Base-by-base conservation (phyloP, 257 asterid genomes). In the Solanum habrochaites region DNA sequence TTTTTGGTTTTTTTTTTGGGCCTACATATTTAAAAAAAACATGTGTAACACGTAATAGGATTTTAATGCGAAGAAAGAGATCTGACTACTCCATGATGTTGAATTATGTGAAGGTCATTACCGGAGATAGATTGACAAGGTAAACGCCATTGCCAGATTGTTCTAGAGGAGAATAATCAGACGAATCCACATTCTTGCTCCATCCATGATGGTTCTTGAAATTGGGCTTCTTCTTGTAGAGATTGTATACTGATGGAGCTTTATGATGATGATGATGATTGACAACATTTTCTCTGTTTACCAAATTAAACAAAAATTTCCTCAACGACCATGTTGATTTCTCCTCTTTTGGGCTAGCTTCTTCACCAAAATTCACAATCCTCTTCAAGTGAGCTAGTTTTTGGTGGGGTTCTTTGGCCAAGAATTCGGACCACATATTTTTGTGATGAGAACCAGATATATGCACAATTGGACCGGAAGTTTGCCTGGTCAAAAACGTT, bases 111-210 rank as follows among this genome's bases (percentile, higher is more conserved):
- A 16, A 25, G 49, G 7, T 37, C 47, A 20, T 83, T 93, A 94
- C 99, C 88, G 96, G 95, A 0, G 95, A 90, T 69, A 97, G 98
- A 88, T 94, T 91, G 89, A 94, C 98, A 2, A 94, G 92, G 82
- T 91, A 97, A 82, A 94, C 86, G 31, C 98, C 95, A 11, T 92
- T 52, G 80, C 92, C 93, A 0, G 95, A 93, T 8, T 90, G 88
- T 12, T 58, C 37, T 12, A 96, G 98, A 70, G 96, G 96, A 16
- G 90, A 78, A 78, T 94, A 97, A 56, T 93, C 93, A 21, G 88
- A 45, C 83, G 93, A 91, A 11, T 93, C 94, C 88, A 97, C 86
- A 0, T 96, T 98, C 70, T 85, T 69, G 92, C 97, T 95, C 94
- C 91, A 95, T 2, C 99, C 99, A 13, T 94, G 94, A 14, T 95